Conservation (phyloP, 495 filamentous ascomycete species). For the Parmelia sp. region DNA sequence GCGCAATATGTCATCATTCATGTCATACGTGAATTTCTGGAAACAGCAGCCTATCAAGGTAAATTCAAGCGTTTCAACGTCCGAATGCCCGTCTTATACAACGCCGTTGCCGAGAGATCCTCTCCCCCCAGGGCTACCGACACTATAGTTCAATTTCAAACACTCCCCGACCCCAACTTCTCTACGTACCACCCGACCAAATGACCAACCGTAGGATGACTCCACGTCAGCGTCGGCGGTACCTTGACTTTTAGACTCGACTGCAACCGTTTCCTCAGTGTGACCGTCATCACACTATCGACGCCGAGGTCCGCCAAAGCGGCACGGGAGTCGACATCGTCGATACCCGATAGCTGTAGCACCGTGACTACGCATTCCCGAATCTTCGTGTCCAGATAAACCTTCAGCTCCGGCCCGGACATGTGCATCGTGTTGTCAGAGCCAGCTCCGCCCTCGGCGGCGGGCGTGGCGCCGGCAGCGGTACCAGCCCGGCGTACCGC, state of each 20-base stretch:
- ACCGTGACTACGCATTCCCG: conserved; percentile 13
- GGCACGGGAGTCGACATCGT: conserved; percentile 9
- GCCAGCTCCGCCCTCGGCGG: conserved; percentile 3
- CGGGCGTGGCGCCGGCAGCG: no score
- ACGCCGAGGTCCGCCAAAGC: conserved; percentile 38
- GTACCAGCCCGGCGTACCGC: conserved; percentile 11
- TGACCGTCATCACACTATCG: conserved; percentile 42
- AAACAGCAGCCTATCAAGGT: not conserved
- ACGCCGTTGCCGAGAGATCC: not conserved
- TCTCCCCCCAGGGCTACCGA: no score
- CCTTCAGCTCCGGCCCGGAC: not conserved
- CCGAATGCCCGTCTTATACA: not conserved
- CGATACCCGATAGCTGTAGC: conserved; percentile 1
- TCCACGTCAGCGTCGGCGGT: conserved; percentile 39
- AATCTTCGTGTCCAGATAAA: conserved; percentile 18
- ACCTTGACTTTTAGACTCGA: conserved; percentile 35
- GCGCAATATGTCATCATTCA: not conserved
- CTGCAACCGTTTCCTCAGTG: conserved; percentile 36
- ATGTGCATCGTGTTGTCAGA: not conserved
- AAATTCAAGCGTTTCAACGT: conserved; percentile 1
- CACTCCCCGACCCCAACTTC: conserved; percentile 2
- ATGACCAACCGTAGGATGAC: conserved; percentile 12
- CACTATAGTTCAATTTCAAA: not conserved
- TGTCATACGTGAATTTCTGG: not conserved
- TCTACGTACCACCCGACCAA: conserved; percentile 8